Percentiles rank a stretch among this genome's conserved stretches.
Conservation (phyloP, 1,284 basidiomycete species). For the Wolfiporia cocos region DNA sequence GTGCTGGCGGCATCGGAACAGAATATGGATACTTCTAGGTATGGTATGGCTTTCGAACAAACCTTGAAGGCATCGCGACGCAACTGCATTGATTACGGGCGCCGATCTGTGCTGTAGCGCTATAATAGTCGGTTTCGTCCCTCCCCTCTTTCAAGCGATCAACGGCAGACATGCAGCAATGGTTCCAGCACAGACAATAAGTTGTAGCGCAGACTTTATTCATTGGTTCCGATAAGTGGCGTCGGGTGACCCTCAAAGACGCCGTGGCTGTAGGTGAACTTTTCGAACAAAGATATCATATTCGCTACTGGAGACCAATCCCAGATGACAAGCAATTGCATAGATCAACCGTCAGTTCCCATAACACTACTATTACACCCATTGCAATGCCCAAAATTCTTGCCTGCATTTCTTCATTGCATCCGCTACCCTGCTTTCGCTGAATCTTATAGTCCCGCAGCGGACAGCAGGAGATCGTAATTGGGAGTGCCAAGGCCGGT, state of each 20-base stretch:
- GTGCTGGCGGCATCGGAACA: conserved; percentile 21
- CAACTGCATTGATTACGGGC: conserved; percentile 53
- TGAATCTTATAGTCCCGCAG: conserved; percentile 2
- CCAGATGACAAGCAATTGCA: no score
- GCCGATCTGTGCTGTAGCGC: conserved; percentile 4
- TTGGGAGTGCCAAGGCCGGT: conserved; percentile 23
- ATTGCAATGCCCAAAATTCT: no score
- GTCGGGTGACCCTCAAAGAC: no score
- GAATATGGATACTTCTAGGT: conserved; percentile 63
- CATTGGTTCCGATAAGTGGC: no score
- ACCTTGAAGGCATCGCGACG: conserved; percentile 61
- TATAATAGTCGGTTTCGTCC: not conserved
- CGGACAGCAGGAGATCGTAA: conserved; percentile 12
- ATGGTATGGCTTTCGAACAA: conserved; percentile 58
- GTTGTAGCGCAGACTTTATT: no score
- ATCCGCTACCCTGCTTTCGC: not conserved
- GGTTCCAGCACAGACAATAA: not conserved
- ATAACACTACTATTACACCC: no score
- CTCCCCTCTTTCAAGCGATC: conserved; percentile 3
- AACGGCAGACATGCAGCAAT: not conserved
- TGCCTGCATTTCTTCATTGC: no score
- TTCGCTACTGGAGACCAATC: no score
- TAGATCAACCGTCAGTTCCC: no score
- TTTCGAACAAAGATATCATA: no score
- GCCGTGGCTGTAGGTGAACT: no score